Percentiles rank a stretch among this genome's conserved stretches.
Evolutionary conservation across 495 filamentous ascomycete genomes (phyloP).

Genomic region (Usnea hakonensis): DNA sequence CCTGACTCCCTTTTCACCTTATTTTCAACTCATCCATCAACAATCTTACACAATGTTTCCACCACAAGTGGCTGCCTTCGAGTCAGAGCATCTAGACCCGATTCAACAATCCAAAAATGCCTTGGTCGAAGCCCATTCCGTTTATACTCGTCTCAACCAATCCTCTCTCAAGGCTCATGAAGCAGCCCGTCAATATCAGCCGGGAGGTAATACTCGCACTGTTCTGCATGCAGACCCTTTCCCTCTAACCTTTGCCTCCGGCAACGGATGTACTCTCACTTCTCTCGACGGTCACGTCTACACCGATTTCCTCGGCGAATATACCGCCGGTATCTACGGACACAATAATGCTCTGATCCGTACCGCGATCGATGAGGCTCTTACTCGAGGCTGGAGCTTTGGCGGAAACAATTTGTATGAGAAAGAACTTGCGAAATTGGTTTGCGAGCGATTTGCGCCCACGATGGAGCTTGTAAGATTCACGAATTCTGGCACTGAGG

Average conservation of each 20-base stretch:
- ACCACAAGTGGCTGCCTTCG: background rate
- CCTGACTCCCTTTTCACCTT: background rate
- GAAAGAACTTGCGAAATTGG: slow-evolving; percentile 27
- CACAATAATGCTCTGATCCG: slow-evolving; percentile 38
- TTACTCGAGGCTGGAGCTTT: slow-evolving; percentile 28
- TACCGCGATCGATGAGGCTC: slow-evolving; percentile 23
- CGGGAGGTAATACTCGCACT: slow-evolving; percentile 56
- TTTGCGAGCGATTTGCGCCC: slow-evolving; percentile 23
- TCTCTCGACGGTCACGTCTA: slow-evolving; percentile 40
- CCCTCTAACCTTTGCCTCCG: slow-evolving; percentile 41
- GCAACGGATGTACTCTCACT: slow-evolving; percentile 32
- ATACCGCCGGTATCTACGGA: slow-evolving; percentile 39
- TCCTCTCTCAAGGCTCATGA: slow-evolving; percentile 6
- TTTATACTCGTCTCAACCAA: background rate
- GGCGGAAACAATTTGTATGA: slow-evolving; percentile 29
- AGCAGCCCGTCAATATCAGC: slow-evolving; percentile 36
- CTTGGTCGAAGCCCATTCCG: slow-evolving; percentile 1
- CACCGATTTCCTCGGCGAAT: slow-evolving; percentile 38
- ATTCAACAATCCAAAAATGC: background rate
- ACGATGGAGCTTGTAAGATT: slow-evolving; percentile 33
- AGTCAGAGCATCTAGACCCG: background rate
- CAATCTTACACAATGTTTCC: background rate
- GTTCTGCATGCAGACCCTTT: slow-evolving; percentile 51
- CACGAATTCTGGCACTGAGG: slow-evolving; percentile 36
- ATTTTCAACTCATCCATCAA: background rate